Base-by-base conservation (phyloP, 2,329 filamentous ascomycete genomes). In the Emergomyces pasteurianus region DNA sequence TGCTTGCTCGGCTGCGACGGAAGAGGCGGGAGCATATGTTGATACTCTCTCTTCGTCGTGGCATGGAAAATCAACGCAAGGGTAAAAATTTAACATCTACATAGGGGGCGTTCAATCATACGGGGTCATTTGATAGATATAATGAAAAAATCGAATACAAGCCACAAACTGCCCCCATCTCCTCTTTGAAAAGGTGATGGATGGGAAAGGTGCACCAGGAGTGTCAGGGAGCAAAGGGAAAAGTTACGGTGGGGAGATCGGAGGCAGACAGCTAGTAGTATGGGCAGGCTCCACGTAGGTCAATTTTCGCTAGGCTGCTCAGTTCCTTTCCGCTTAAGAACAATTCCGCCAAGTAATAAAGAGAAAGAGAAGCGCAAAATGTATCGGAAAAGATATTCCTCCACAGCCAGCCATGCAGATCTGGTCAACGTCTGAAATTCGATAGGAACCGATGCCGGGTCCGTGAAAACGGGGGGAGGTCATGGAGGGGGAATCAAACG, bases 41-140 rank as follows among this genome's bases (percentile, higher is more conserved):
- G 38, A 10, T 18, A n/a, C 14, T 3, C 36, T 28, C 23, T 28
- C 23, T 57, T 57, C 6, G 40, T 28, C 40, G 31, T 38, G n/a
- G 18, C 16, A 36, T 28, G 34, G 28, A 58, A 31, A 58, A 56
- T 36, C 21, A 47, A n/a, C 9, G 60, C 59, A 60, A 56, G 63
- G 61, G 62, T 64, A 63, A 62, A 65, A 7, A 61, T 58, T 40
- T 53, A 58, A 60, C 34, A 56, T 55, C 31, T 38, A 42, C n/a
- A 49, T 43, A 31, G 21, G 47, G 28, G 43, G 49, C 58, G 50
- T 60, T 56, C 58, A 60, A 40, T 60, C 58, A 60, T 60, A 55
- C 38, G 52, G 26, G 43, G 47, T 60, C 58, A 55, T 60, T 54
- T 56, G 40, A 46, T 42, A 31, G 34, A 28, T 38, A 40, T 50